Conservation (phyloP, 257 asterid genomes). For the Echites panduratus region DNA sequence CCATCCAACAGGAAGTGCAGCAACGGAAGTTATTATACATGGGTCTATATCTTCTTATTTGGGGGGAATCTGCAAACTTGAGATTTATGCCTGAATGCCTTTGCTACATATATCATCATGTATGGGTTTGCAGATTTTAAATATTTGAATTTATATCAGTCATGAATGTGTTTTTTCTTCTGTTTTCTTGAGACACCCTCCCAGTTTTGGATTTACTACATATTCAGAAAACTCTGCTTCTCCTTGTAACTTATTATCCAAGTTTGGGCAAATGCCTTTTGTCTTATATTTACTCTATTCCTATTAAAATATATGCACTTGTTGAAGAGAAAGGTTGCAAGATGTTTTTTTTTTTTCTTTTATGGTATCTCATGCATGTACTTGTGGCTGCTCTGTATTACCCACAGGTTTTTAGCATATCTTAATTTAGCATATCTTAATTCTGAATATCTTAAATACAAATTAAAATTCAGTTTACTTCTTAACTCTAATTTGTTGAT, state of each 20-base stretch:
- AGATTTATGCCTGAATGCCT: slow-evolving; percentile 99
- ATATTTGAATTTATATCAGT: not conserved
- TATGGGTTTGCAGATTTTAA: slow-evolving; percentile 23
- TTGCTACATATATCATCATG: slow-evolving; percentile 94
- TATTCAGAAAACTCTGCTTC: not conserved
- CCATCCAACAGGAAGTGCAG: slow-evolving; percentile 98
- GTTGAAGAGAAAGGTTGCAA: not conserved
- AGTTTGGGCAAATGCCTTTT: not conserved
- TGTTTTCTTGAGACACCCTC: not conserved
- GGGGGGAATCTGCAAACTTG: slow-evolving; percentile 99
- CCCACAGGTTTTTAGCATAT: not conserved
- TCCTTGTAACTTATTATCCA: not conserved
- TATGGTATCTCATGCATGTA: not conserved
- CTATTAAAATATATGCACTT: not conserved
- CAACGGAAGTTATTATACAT: slow-evolving; percentile 86
- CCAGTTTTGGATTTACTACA: not conserved
- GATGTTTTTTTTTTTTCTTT: not conserved
- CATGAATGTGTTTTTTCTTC: not conserved
- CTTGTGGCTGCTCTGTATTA: not conserved
- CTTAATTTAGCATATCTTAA: not conserved
- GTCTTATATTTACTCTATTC: not conserved
- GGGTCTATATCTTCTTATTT: slow-evolving; percentile 95
- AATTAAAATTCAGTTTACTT: not conserved
- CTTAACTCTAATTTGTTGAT: not conserved
- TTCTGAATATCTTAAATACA: not conserved